Conservation (phyloP, 352 stramenopile genomes). For the Blastocystis sp. region DNA sequence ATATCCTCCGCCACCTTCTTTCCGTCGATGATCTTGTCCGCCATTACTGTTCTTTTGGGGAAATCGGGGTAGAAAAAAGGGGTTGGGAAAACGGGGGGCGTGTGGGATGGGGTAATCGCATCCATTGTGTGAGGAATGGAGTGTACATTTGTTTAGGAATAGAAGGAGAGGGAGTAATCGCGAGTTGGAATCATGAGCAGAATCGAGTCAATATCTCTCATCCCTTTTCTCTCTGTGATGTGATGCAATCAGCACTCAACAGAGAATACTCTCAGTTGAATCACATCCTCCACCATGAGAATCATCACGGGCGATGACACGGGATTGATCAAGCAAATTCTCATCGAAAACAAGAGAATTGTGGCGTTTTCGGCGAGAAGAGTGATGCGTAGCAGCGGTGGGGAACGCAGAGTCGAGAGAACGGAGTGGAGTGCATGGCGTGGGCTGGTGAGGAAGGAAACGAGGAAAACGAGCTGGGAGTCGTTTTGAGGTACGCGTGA, state of each 20-base stretch:
- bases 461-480: slow-evolving; percentile 48
- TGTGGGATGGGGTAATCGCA: no score
- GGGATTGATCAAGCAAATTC: slow-evolving; percentile 77
- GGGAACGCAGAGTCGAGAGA: slow-evolving; percentile 31
- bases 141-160: no score
- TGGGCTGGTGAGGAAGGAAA: slow-evolving; percentile 15
- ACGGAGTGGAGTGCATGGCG: slow-evolving; percentile 39
- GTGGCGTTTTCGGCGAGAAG: neutral
- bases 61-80: no score
- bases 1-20: slow-evolving; percentile 53
- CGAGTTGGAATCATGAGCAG: no score
- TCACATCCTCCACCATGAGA: slow-evolving; percentile 73
- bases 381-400: slow-evolving; percentile 19
- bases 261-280: neutral
- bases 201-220: no score
- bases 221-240: no score
- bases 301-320: slow-evolving; percentile 78
- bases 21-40: slow-evolving; percentile 58
- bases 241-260: no score
- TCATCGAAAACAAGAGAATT: slow-evolving; percentile 73
- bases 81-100: no score
- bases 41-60: neutral
- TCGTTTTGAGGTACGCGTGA: neutral
- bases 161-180: no score
- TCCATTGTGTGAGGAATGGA: no score